phyloP scores from a whole-genome alignment of 305 asterid species.

The Fraxinus xanthoxyloides region DNA sequence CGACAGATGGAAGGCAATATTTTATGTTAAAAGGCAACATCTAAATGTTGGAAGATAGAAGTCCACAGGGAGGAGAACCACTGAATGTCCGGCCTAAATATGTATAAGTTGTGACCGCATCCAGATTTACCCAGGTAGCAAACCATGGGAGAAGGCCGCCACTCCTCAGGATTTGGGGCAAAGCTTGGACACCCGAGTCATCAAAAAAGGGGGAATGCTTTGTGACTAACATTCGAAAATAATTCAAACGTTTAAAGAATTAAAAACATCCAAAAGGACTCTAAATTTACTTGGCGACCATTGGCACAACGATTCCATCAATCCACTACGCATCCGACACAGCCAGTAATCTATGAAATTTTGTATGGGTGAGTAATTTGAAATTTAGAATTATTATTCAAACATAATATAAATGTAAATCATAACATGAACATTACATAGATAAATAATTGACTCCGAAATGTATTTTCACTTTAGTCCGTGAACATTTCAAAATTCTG shows the following conservation, averaged over 20 bases:
- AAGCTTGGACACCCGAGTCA: no score
- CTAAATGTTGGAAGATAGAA: no score
- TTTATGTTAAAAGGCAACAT: no score
- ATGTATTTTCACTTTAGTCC: not conserved
- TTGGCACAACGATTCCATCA: not conserved
- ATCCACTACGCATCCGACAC: not conserved
- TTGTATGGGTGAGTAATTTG: not conserved
- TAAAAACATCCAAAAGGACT: not conserved
- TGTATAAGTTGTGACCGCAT: no score
- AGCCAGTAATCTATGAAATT: not conserved
- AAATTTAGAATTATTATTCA: no score
- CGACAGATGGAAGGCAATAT: no score
- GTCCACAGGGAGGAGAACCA: no score
- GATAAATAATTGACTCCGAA: not conserved
- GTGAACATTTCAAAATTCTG: not conserved
- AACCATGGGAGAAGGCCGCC: no score
- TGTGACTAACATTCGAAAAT: not conserved
- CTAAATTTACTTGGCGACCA: not conserved
- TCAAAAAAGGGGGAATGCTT: not conserved
- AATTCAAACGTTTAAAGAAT: not conserved
- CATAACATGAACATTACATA: not conserved
- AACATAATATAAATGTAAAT: no score
- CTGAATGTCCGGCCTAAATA: no score
- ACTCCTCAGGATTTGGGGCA: no score
- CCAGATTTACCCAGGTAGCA: no score